Base-by-base conservation (phyloP, 345 rosid genomes). In the Corchorus capsularis region DNA sequence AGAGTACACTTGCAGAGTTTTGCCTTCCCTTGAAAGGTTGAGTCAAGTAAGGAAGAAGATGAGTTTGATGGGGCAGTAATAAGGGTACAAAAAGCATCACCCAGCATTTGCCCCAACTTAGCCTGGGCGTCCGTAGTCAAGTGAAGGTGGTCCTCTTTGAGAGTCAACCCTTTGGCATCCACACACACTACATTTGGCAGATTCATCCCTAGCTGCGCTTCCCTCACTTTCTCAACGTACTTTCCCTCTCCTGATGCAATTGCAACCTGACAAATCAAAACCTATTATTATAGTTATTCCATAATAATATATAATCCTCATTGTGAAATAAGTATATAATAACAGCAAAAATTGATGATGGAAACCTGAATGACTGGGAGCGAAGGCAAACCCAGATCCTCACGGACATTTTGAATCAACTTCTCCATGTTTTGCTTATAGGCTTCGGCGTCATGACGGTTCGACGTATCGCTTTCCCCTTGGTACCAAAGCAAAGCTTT, bases 401-500 rank as follows among this genome's bases (percentile, higher is more conserved):
- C 84, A 63, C 94, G 85, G 4, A 95, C 87, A 52, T 92, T 84
- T 4, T 68, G 54, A 22, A 93, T 77, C 75, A 95, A 45, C 39
- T 43, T 75, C 84, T 83, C 92, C 93, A 92, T 90, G 39, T 89
- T 90, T 61, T 34, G 82, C 50, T 77, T 79, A 57, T 93, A 95
- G 10, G 85, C 86, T 53, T 79, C 91, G 2, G 98, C 97, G 19
- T 89, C 98, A 8, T 78, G 82, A 72, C 76, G 69, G 55, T 55
- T 52, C 69, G 60, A 75, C 73, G 94, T 76, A 84, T 92, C 99
- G 80, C 99, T 92, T 83, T 95, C 97, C 53, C 99, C 99, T 81
- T 93, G 98, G 76, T 82, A 95, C 99, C 98, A 93, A 67, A 95
- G 74, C 95, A 90, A 52, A 6, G 89, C 89, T 84, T 83, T 90